Percentiles rank a stretch among this genome's conserved stretches.
These are phyloP conservation scores for Monoraphidium neglectum DNA, from an alignment of 139 green algal species.

Conservation along the genomic window DNA sequence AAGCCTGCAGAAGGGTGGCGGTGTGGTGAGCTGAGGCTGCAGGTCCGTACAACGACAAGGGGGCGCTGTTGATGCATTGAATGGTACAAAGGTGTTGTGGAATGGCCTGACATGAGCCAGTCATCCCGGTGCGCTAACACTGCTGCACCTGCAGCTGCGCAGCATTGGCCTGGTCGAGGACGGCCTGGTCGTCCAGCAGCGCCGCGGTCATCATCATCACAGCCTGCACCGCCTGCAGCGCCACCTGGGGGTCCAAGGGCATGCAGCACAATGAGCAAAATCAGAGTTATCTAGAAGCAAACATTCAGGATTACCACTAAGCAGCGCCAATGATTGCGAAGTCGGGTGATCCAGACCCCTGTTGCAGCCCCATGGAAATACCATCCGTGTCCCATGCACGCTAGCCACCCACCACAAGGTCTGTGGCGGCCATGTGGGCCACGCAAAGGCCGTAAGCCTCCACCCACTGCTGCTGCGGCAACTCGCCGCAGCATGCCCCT, in stretches of 20 bases:
- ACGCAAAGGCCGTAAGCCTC: constrained; percentile 54
- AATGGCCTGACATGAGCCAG: too few relatives aligned
- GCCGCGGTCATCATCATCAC: constrained; percentile 49
- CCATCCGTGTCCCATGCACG: neutral
- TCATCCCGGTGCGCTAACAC: too few relatives aligned
- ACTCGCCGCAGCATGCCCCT: constrained; percentile 68
- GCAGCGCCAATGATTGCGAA: too few relatives aligned
- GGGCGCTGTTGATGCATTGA: too few relatives aligned
- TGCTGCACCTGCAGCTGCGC: too few relatives aligned
- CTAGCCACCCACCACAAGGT: constrained; percentile 65
- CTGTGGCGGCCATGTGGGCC: constrained; percentile 46
- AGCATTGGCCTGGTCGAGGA: constrained; percentile 26
- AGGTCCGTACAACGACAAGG: neutral
- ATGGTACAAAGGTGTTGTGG: too few relatives aligned
- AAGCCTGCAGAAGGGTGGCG: constrained; percentile 8
- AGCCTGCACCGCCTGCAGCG: constrained; percentile 43
- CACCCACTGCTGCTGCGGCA: constrained; percentile 49
- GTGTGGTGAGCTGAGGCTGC: constrained; percentile 9
- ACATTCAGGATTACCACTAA: too few relatives aligned
- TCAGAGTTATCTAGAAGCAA: constrained; percentile 4
- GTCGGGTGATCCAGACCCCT: too few relatives aligned
- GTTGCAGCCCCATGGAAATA: too few relatives aligned
- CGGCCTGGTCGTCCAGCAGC: constrained; percentile 69
- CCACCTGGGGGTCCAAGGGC: neutral
- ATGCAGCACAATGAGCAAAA: neutral